Evolutionary conservation across 2,329 filamentous ascomycete species (phyloP), one percentile per base, ranked within the genome.

Genomic region (Fusarium scirpi): DNA sequence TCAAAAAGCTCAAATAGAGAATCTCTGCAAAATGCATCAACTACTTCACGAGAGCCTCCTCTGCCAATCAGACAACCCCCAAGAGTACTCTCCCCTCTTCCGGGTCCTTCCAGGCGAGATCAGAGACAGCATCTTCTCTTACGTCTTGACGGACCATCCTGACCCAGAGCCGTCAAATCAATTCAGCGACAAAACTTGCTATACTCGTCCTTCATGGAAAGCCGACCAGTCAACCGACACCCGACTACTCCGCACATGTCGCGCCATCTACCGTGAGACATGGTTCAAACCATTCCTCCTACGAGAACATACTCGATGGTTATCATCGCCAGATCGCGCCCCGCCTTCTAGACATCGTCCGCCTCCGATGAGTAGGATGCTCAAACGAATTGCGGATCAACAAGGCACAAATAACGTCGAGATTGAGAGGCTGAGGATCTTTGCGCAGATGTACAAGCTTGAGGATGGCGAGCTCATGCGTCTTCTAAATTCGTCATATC

Each of bases 91-190:
- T 16, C 76, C 70, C 2, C 72, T 85, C 1, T 84, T 83, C 67
- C 43, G 58, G 3, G 18, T 65, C 3, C 71, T 88, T 0, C 85
- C 86, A 0, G 80, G 81, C 18, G 86, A 89, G 72, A 69, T 88
- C 16, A 83, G 86, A 58, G 78, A 79, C 63, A 71, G 77, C 3
- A 85, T 89, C 51, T 89, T 85, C 71, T 61, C 76, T 12, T 77
- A 76, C 46, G 80, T 76, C 1, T 73, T 86, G 6, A 75, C 79
- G 8, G 80, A 81, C 30, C 81, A 78, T 32, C 77, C 80, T 12
- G 81, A 83, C 43, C 70, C 76, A 7, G 58, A 67, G 3, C 24
- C 24, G 24, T 55, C 66, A 2, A 57, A 53, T 2, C 67, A 64
- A 2, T 82, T 82, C 72, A 52, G 25, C 1, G 45, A 59, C 9